A percentile compares a stretch with the other conserved stretches of the same genome.
Evolutionary conservation across 805 yeast species (phyloP).

Genomic region (Kazachstania psychrophila): DNA sequence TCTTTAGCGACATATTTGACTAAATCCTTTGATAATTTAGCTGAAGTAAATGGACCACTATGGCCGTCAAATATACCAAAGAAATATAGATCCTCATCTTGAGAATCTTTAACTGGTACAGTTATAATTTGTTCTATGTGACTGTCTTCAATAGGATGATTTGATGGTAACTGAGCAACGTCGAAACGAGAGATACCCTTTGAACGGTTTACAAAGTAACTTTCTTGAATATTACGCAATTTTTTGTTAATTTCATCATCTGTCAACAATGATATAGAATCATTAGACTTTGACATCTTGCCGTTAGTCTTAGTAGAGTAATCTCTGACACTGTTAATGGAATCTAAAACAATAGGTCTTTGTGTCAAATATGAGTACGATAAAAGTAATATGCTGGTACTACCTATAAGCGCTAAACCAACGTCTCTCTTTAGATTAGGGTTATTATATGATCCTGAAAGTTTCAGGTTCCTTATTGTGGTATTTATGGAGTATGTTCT

Average conservation of each 20-base stretch:
- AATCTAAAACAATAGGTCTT: slow-evolving; percentile 18
- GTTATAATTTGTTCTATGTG: slow-evolving; percentile 74
- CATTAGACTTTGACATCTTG: not conserved
- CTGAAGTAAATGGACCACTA: slow-evolving; percentile 89
- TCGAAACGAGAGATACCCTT: slow-evolving; percentile 86
- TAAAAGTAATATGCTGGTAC: slow-evolving; percentile 10
- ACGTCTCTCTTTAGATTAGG: not conserved
- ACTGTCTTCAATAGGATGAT: slow-evolving; percentile 92
- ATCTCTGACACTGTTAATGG: slow-evolving; percentile 21
- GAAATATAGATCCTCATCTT: slow-evolving; percentile 69
- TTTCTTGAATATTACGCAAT: slow-evolving; percentile 68
- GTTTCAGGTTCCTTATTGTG: not conserved
- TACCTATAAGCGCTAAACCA: slow-evolving; percentile 2
- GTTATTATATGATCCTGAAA: too few relatives aligned
- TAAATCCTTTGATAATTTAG: slow-evolving; percentile 72
- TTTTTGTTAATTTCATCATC: slow-evolving; percentile 65
- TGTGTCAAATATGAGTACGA: slow-evolving; percentile 14
- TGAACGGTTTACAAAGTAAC: slow-evolving; percentile 70
- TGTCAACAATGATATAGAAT: slow-evolving; percentile 40
- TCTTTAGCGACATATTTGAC: slow-evolving; percentile 71
- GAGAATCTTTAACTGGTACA: slow-evolving; percentile 43
- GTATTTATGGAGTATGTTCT: slow-evolving; percentile 10
- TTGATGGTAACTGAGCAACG: slow-evolving; percentile 79
- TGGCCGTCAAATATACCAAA: slow-evolving; percentile 97
- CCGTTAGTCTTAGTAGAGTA: slow-evolving; percentile 11